Base-by-base conservation (phyloP, 768 basidiomycete genomes). In the Hirschioporus abietinus region DNA sequence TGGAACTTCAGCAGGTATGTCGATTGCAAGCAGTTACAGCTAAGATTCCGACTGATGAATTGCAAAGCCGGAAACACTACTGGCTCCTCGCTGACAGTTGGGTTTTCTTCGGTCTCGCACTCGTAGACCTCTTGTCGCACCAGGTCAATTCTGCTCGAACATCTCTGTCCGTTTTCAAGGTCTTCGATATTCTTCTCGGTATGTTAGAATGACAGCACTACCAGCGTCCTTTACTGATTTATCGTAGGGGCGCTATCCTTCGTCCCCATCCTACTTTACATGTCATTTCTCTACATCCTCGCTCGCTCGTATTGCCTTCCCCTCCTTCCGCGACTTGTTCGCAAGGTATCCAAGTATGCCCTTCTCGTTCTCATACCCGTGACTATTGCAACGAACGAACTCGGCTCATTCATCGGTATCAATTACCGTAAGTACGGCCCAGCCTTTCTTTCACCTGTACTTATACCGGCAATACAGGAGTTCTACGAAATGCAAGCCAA, bases 361-460 rank as follows among this genome's bases (percentile, higher is more conserved):
- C 76, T 90, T 10, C 69, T 86, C 35, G 63, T 83, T 34, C 82
- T 86, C 67, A 83, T 92, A 63, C 87, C 89, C 12, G 72, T 81
- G 34, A 81, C 88, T 63, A 67, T 88, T 66, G 75, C 78, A 10
- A 73, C 83, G 69, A 89, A 88, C 72, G 86, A 86, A 68, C 73
- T 88, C 17, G 84, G 85, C 10, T 90, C 91, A 1, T 89, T 93
- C 71, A 70, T 88, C 26, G 87, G 88, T 58, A 79, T 86, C 34
- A 76, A 78, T 10, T 82, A 85, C 63, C 74, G 91, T 90, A 70
- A 70, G 83, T 79, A n/a, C n/a, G 24, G 52, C 24, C 30, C 60
- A 34, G 60, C 17, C 1, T 61, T 25, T 61, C 5, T 64, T 30
- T 66, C 57, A 63, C 65, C 12, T 17, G 35, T 12, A 52, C 42